Evolutionary conservation across 2,329 filamentous ascomycete genomes (phyloP).

Genomic region (Monilinia vaccinii-corymbosi): DNA sequence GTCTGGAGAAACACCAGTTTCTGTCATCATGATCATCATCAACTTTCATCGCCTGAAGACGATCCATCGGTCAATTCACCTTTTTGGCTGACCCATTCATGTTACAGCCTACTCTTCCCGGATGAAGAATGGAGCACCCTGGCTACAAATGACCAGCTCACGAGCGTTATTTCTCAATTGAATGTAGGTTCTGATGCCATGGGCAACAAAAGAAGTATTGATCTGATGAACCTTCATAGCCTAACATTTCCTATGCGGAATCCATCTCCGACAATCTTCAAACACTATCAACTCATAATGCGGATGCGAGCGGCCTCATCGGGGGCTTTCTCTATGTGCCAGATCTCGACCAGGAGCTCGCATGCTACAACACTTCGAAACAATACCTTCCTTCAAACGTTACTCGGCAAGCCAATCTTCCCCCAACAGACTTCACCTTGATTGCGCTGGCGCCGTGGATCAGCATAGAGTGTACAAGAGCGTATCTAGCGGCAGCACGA

Average conservation of each 20-base stretch:
- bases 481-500: conserved; percentile 58
- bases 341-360: conserved; percentile 46
- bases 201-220: neutral
- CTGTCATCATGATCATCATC: neutral
- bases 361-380: conserved; percentile 54
- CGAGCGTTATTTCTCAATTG: conserved; percentile 19
- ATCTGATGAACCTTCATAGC: conserved; percentile 14
- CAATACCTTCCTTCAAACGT: conserved; percentile 66
- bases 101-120: conserved; percentile 24
- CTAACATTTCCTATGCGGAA: conserved; percentile 26
- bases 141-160: conserved; percentile 14
- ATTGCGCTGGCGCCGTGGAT: conserved; percentile 86
- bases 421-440: conserved; percentile 58
- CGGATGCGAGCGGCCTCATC: conserved; percentile 50
- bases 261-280: conserved; percentile 52
- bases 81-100: conserved; percentile 9
- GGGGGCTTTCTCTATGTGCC: conserved; percentile 82
- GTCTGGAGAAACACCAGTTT: neutral
- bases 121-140: conserved; percentile 24
- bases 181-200: conserved; percentile 16
- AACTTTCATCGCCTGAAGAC: neutral
- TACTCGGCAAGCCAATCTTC: conserved; percentile 63
- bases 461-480: conserved; percentile 58
- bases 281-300: conserved; percentile 63
- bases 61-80: neutral